Evolutionary conservation across 2,329 filamentous ascomycete genomes (phyloP), one percentile per base, ranked within the genome.

Genomic region (Didymella arachidicola): DNA sequence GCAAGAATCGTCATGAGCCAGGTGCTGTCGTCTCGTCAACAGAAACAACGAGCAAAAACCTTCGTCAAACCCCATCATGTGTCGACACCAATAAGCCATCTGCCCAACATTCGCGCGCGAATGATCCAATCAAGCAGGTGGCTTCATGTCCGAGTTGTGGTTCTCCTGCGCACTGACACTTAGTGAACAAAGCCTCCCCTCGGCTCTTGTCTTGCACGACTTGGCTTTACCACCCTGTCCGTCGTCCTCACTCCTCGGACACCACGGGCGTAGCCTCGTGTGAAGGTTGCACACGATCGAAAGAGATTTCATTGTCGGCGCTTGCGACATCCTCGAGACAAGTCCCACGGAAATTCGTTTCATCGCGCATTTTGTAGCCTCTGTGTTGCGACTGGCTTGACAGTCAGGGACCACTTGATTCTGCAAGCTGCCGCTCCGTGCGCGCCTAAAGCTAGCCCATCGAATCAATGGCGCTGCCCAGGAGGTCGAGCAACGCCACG

Each of bases 381-480:
- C 57, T 59, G 58, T 59, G 53, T 42, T 65, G 60, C 62, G 56
- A 68, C 65, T 66, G 59, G 68, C 62, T 70, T 60, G 62, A 61
- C 58, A 61, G 49, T 61, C 66, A 68, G 56, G 57, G 59, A 67
- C 63, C 56, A 45, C 56, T 53, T 38, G 50, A 63, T 59, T 50
- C 60, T 65, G 66, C 69, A 69, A 61, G 68, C 63, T 65, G 64
- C 65, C 63, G 72, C 69, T 64, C 73, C 65, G 69, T 73, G 68
- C 71, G 59, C 67, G 52, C 64, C 62, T 61, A 60, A 30, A 55
- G 53, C 67, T 53, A 53, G 55, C 45, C 64, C 59, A 55, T 62
- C 74, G 58, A 76, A 77, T 76, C 72, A 76, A 46, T 51, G 32
- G 36, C 43, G 49, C 50, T 61, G 65, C 62, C 67, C 53, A 60